Evolutionary conservation across 2,329 filamentous ascomycete species (phyloP), one percentile per base, ranked within the genome.

Genomic region (Trichoderma sp.): DNA sequence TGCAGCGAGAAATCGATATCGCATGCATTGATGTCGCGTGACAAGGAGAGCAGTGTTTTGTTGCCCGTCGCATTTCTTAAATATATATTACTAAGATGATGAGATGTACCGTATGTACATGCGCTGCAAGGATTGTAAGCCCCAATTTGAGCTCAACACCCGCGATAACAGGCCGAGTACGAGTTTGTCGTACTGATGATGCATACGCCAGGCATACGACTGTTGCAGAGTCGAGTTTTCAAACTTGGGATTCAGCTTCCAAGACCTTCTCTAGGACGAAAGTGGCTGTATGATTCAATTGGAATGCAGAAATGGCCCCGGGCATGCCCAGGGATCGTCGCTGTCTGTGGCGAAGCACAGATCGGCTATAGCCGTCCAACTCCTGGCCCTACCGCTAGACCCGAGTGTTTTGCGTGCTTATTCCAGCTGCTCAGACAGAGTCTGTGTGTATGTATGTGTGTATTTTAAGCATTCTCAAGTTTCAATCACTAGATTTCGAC

Each of bases 321-420:
- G 67, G 67, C 30, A 58, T 12, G 60, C 7, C 51, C 12, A 21
- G 3, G 26, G 60, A 71, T 71, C 60, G 47, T 57, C 68, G 47
- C 60, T 21, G 47, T 71, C 58, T 63, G 68, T 71, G 68, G 68
- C 68, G 61, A 71, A 71, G 61, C 47, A 57, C 60, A 71, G 68
- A 71, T 64, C 60, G 68, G 68, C 60, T 64, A 58, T 32, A 56
- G 61, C 68, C 68, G 68, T 57, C 34, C 39, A 70, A 51, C 57
- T 34, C 67, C 3, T 62, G 67, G 67, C 57, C 67, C 57, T 70
- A 51, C 66, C 56, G 24, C 66, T 26, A 47, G 56, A 24, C n/a
- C 56, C 66, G 34, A 60, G 47, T n/a, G 7, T 21, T 66, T 28
- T 43, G 64, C 64, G 64, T 67, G 64, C 64, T 58, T 58, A 60